Conservation (phyloP, 345 rosid species). For the Xanthoceras sorbifolium region DNA sequence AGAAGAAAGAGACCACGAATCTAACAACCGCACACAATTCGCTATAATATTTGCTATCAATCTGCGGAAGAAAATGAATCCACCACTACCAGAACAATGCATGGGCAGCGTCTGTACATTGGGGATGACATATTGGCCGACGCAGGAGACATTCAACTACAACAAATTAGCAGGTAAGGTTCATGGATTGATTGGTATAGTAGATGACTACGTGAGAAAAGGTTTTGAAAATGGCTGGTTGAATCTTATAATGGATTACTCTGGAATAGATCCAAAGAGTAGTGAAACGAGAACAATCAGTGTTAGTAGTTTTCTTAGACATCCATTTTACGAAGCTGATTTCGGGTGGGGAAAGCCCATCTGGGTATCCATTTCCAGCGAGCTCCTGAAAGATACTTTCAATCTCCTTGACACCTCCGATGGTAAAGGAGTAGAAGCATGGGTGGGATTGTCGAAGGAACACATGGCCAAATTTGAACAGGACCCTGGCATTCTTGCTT, state of each 20-base stretch:
- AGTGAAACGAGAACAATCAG: not conserved
- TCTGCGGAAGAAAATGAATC: slow-evolving; percentile 22
- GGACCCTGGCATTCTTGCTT: slow-evolving; percentile 17
- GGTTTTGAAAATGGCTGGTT: slow-evolving; percentile 13
- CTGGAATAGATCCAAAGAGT: not conserved
- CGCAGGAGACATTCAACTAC: not conserved
- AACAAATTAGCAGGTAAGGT: slow-evolving; percentile 8
- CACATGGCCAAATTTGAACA: slow-evolving; percentile 24
- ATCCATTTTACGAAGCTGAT: slow-evolving; percentile 30
- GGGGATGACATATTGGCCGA: slow-evolving; percentile 13
- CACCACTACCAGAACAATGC: slow-evolving; percentile 23
- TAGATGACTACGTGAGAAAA: slow-evolving; percentile 18
- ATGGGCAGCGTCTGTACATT: slow-evolving; percentile 24
- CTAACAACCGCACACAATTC: not conserved
- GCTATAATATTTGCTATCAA: not conserved
- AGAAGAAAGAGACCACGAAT: not conserved
- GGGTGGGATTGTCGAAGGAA: slow-evolving; percentile 29
- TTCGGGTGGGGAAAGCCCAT: slow-evolving; percentile 37
- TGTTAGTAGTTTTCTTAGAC: slow-evolving; percentile 25
- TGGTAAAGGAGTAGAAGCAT: slow-evolving; percentile 31
- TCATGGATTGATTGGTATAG: slow-evolving; percentile 9
- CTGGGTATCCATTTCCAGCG: slow-evolving; percentile 19
- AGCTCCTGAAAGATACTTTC: not conserved
- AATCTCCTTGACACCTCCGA: slow-evolving; percentile 18
- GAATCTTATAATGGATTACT: not conserved